Conservation (phyloP, 768 basidiomycete species). For the Zangia roseola region DNA sequence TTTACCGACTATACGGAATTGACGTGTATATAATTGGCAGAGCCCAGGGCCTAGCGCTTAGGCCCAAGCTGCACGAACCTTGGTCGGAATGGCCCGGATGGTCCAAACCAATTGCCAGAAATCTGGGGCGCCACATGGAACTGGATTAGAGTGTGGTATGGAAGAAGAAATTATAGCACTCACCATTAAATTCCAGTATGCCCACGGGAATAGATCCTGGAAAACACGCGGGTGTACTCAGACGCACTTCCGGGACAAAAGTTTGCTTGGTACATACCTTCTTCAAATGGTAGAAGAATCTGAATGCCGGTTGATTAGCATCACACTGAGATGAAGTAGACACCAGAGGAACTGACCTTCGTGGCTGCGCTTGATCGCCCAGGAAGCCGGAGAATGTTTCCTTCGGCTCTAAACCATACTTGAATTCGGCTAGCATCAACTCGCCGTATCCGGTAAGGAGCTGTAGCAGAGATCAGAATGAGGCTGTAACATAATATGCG, state of each 20-base stretch:
- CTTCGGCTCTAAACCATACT: constrained; percentile 84
- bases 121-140: constrained; percentile 7
- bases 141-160: constrained; percentile 6
- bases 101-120: constrained; percentile 6
- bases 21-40: too few relatives aligned
- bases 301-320: constrained; percentile 25
- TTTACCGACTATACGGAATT: too few relatives aligned
- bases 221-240: neutral
- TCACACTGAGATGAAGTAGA: neutral
- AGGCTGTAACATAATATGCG: neutral
- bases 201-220: constrained; percentile 40
- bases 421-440: constrained; percentile 90
- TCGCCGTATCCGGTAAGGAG: constrained; percentile 80
- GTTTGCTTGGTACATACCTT: constrained; percentile 35
- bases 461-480: constrained; percentile 35
- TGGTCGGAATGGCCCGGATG: neutral
- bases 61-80: constrained; percentile 23
- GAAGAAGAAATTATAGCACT: constrained; percentile 2
- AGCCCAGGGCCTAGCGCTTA: too few relatives aligned
- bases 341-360: constrained; percentile 48
- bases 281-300: constrained; percentile 84
- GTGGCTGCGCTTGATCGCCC: constrained; percentile 73
- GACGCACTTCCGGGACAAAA: too few relatives aligned
- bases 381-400: constrained; percentile 75
- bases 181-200: constrained; percentile 76